Evolutionary conservation across 2,329 filamentous ascomycete species (phyloP).

Genomic region (Penicillium sp.): DNA sequence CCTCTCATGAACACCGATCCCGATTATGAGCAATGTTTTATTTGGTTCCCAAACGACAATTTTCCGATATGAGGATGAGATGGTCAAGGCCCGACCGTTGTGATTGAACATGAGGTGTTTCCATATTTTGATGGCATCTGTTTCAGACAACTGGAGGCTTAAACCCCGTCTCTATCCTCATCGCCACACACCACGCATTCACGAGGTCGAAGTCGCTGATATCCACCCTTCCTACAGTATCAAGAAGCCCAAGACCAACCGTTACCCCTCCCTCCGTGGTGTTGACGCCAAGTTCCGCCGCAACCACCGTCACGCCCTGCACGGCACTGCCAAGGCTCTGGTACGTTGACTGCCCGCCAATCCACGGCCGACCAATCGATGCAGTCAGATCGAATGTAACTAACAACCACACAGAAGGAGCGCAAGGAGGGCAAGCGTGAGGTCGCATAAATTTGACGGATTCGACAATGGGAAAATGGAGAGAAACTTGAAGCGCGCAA

Average conservation of each 20-base stretch:
- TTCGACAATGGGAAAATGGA: conserved; percentile 32
- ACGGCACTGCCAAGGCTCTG: conserved; percentile 97
- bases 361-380: background rate
- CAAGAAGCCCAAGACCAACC: conserved; percentile 99
- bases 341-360: conserved; percentile 56
- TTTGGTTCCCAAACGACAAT: conserved; percentile 1
- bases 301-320: conserved; percentile 99
- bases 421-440: conserved; percentile 94
- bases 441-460: conserved; percentile 61
- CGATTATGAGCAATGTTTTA: conserved; percentile 1
- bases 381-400: conserved; percentile 10
- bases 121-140: conserved; percentile 1
- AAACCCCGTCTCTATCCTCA: conserved; percentile 3
- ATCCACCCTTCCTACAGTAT: conserved; percentile 61
- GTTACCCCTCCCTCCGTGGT: conserved; percentile 98
- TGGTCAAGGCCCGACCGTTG: conserved; percentile 7
- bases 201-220: conserved; percentile 23
- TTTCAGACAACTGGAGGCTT: conserved; percentile 3
- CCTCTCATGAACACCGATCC: conserved; percentile 9
- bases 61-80: background rate
- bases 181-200: conserved; percentile 1
- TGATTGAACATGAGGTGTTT: conserved; percentile 7
- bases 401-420: conserved; percentile 73
- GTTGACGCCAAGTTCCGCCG: conserved; percentile 99
- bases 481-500: conserved; percentile 32